Percentiles rank a stretch among this genome's conserved stretches.
These are phyloP conservation scores for Jaapia argillacea DNA, from an alignment of 768 basidiomycete genomes.

Conservation along the genomic window DNA sequence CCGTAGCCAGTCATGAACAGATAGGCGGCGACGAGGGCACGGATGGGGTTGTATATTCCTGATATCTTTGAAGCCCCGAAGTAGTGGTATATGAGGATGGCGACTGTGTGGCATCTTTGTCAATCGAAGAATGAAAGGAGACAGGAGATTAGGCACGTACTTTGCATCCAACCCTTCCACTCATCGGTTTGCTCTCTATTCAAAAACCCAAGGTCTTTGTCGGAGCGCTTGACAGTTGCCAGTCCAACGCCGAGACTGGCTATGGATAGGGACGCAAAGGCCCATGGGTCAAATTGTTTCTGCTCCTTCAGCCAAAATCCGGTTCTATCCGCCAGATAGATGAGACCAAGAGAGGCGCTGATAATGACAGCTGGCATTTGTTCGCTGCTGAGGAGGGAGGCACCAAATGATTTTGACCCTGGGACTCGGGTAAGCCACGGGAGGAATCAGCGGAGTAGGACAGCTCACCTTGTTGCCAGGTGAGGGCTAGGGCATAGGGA, in stretches of 20 bases:
- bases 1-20: constrained; percentile 94
- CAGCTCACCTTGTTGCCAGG: constrained; percentile 15
- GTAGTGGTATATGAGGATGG: constrained; percentile 90
- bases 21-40: constrained; percentile 82
- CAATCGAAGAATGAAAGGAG: not conserved
- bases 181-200: constrained; percentile 93
- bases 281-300: constrained; percentile 67
- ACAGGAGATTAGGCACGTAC: constrained; percentile 25
- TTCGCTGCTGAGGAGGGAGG: no score
- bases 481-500: constrained; percentile 34
- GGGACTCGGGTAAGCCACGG: no score
- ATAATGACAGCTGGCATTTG: constrained; percentile 55
- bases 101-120: constrained; percentile 37
- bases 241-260: constrained; percentile 47
- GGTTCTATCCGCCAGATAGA: constrained; percentile 79
- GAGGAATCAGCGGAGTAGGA: no score
- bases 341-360: constrained; percentile 54
- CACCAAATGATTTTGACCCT: no score
- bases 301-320: constrained; percentile 84
- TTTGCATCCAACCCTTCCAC: constrained; percentile 99
- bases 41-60: constrained; percentile 89
- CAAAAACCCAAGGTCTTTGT: constrained; percentile 81
- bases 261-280: constrained; percentile 54
- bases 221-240: constrained; percentile 53
- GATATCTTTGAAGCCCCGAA: constrained; percentile 82